Conservation (phyloP, 2,329 filamentous ascomycete genomes). For the Curvularia sp. region DNA sequence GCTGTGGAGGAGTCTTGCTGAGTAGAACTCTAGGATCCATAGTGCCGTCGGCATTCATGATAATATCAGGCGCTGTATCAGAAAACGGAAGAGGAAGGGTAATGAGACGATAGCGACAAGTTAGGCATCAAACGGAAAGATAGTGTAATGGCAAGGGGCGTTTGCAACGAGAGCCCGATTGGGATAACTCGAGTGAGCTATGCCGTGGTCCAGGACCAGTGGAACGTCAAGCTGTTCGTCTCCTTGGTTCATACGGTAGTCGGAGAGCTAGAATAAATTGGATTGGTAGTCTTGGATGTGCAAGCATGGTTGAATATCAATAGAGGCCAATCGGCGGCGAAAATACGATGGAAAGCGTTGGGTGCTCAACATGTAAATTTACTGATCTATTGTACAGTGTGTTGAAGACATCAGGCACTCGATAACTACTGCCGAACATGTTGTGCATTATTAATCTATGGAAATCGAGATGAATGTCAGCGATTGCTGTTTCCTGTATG, state of each 20-base stretch:
- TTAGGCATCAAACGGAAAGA: background rate
- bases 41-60: background rate
- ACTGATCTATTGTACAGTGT: background rate
- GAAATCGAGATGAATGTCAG: slow-evolving; percentile 10
- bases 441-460: background rate
- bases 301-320: slow-evolving; percentile 6
- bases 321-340: background rate
- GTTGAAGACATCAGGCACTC: background rate
- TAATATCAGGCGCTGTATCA: too few species aligned
- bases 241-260: slow-evolving; percentile 1
- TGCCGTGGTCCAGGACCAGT: background rate
- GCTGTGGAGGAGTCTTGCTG: too few species aligned
- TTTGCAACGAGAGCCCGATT: background rate
- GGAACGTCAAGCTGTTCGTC: background rate
- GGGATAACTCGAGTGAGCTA: background rate
- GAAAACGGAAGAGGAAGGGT: background rate
- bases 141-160: background rate
- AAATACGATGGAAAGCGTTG: background rate
- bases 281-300: background rate
- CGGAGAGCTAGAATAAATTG: slow-evolving; percentile 12
- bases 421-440: slow-evolving; percentile 6
- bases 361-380: background rate
- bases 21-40: background rate
- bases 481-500: background rate
- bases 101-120: too few species aligned